Evolutionary conservation across 2,329 filamentous ascomycete genomes (phyloP).

Genomic region (Didymella pomorum): DNA sequence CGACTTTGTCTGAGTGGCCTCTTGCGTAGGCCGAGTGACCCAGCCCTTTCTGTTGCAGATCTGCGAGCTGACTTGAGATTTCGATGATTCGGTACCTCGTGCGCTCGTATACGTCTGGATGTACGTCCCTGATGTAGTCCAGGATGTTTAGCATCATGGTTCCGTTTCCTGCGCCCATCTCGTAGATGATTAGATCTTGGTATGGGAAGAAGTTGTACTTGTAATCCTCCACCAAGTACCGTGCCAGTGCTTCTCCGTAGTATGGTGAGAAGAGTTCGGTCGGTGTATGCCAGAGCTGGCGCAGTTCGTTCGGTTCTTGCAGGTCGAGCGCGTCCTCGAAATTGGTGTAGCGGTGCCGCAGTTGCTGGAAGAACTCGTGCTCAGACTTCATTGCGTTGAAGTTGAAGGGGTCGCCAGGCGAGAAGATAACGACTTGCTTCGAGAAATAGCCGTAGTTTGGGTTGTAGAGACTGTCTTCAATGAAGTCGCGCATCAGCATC

Average conservation of each 20-base stretch:
- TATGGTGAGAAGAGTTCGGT: conserved; percentile 96
- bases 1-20: conserved; percentile 84
- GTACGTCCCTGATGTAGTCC: conserved; percentile 89
- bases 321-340: conserved; percentile 90
- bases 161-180: conserved; percentile 96
- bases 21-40: conserved; percentile 70
- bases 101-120: conserved; percentile 91
- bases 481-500: conserved; percentile 97
- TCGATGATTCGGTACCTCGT: conserved; percentile 97
- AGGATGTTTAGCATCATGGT: conserved; percentile 98
- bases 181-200: conserved; percentile 96
- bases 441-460: conserved; percentile 95
- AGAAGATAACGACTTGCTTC: conserved; percentile 96
- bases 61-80: conserved; percentile 83
- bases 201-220: conserved; percentile 93
- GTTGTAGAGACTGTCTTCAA: conserved; percentile 96
- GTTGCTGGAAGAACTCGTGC: conserved; percentile 78
- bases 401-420: conserved; percentile 87
- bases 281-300: conserved; percentile 97
- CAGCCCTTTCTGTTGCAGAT: conserved; percentile 77
- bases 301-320: conserved; percentile 73
- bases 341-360: conserved; percentile 82
- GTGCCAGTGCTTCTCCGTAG: conserved; percentile 96
- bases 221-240: conserved; percentile 95
- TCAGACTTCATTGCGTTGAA: conserved; percentile 85